Base-by-base conservation (phyloP, 148 eudicot species). In the Talinum fruticosum region DNA sequence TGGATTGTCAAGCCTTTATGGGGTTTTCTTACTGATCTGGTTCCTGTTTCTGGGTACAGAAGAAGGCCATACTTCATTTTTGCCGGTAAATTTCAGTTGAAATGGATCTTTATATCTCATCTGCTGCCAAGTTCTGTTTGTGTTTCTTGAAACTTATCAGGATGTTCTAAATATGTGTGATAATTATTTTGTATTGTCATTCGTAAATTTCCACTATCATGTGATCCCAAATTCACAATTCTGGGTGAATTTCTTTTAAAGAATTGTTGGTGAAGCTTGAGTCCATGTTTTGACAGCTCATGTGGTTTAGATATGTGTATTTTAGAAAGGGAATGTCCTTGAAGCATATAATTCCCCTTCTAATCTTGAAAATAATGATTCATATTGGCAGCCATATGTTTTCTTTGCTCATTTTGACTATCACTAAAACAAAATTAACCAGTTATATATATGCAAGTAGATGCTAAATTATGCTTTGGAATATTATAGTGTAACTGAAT, bases 1-100 rank as follows among this genome's bases (percentile, higher is more conserved):
- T 95, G 98, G 98, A 87, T 95, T 82, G 86, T 95, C 34, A 95
- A 95, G 77, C 98, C 98, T 78, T 70, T 92, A 24, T 95, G 97
- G 98, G 98, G 98, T 44, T 83, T 95, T 73, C 92, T 92, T 49
- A 95, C 98, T 36, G 98, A 95, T 92, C 88, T 92, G 76, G 79
- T 95, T 81, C 92, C 96, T 23, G 65, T 95, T 81, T 76, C 71
- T 68, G 97, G 98, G 18, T 91, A 85, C 79, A 86, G 85, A 62
- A 82, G 98, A 72, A 83, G 91, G 68, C 97, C 98, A 75, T 95
- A 95, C 80, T 92, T 95, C 78, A 78, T 89, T 80, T 80, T 92
- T 49, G 96, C 97, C 70, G 98, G 98, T 95, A 87, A 4, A 33
- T 16, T 73, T 30, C 28, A 21, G 10, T 34, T 13, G 10, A 5